These are phyloP conservation scores for Barnettozyma vustinii DNA, from an alignment of 805 yeast genomes.

Conservation along the genomic window DNA sequence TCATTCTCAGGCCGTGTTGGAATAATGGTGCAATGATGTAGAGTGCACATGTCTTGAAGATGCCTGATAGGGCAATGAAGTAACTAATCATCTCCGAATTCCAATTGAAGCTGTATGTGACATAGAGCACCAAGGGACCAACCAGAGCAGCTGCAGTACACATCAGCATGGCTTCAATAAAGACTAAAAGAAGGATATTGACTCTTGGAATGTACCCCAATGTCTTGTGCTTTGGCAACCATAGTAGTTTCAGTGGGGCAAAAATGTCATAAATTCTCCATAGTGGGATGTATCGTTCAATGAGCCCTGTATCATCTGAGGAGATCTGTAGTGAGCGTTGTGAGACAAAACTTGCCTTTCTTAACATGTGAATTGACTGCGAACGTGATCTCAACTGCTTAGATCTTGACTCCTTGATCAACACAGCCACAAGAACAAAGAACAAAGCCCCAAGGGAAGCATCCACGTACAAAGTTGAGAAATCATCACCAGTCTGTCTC, in stretches of 20 bases:
- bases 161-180: constrained; percentile 39
- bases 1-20: constrained; percentile 31
- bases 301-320: background rate
- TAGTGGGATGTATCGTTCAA: constrained; percentile 2
- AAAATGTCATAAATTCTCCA: constrained; percentile 22
- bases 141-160: constrained; percentile 37
- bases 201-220: constrained; percentile 33
- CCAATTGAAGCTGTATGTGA: constrained; percentile 51
- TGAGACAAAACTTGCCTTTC: constrained; percentile 28
- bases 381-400: constrained; percentile 47
- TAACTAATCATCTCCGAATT: constrained; percentile 48
- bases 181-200: constrained; percentile 44
- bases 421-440: constrained; percentile 30
- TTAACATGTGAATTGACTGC: constrained; percentile 31
- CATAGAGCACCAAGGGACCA: constrained; percentile 44
- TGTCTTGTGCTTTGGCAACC: constrained; percentile 39
- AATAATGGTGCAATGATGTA: constrained; percentile 47
- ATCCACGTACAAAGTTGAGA: constrained; percentile 29
- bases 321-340: constrained; percentile 21
- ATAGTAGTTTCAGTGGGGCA: constrained; percentile 48
- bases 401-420: constrained; percentile 64
- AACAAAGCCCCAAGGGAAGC: constrained; percentile 27
- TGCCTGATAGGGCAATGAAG: constrained; percentile 46
- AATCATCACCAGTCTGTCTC: constrained; percentile 23
- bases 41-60: constrained; percentile 43